Evolutionary conservation across 768 basidiomycete species (phyloP).

Genomic region (Coprinopsis marcescibilis): DNA sequence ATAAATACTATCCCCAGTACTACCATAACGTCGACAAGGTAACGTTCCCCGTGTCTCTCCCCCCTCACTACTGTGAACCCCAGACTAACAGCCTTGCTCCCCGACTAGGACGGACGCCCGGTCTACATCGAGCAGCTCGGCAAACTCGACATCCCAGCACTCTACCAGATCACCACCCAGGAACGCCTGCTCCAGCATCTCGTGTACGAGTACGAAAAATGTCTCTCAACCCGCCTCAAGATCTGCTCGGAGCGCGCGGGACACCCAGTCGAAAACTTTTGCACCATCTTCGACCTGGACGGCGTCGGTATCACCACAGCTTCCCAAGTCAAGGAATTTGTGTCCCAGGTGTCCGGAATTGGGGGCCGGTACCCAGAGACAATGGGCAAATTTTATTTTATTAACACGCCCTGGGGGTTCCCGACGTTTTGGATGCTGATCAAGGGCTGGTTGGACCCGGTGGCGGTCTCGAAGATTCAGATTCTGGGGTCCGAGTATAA

Average conservation of each 20-base stretch:
- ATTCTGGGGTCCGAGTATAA: constrained; percentile 78
- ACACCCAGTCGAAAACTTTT: constrained; percentile 91
- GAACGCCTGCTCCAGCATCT: constrained; percentile 87
- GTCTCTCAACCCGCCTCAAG: constrained; percentile 72
- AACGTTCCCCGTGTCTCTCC: not conserved
- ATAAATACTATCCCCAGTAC: constrained; percentile 92
- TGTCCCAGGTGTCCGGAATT: constrained; percentile 65
- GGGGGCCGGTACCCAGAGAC: constrained; percentile 89
- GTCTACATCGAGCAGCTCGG: constrained; percentile 94
- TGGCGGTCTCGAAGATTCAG: constrained; percentile 91
- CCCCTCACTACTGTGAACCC: constrained; percentile 48
- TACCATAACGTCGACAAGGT: constrained; percentile 95
- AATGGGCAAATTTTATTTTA: constrained; percentile 99
- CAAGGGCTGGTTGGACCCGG: constrained; percentile 92
- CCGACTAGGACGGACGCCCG: constrained; percentile 79
- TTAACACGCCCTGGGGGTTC: constrained; percentile 95
- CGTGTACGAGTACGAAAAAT: constrained; percentile 91
- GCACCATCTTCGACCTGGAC: constrained; percentile 93
- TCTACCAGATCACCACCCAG: constrained; percentile 76
- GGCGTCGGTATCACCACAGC: constrained; percentile 69
- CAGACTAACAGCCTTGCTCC: constrained; percentile 35
- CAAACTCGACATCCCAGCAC: constrained; percentile 77
- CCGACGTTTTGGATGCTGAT: constrained; percentile 81
- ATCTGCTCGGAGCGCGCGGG: constrained; percentile 66
- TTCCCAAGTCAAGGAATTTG: constrained; percentile 90